phyloP scores from a whole-genome alignment of 768 basidiomycete genomes.

The Leccinum arenicola region DNA sequence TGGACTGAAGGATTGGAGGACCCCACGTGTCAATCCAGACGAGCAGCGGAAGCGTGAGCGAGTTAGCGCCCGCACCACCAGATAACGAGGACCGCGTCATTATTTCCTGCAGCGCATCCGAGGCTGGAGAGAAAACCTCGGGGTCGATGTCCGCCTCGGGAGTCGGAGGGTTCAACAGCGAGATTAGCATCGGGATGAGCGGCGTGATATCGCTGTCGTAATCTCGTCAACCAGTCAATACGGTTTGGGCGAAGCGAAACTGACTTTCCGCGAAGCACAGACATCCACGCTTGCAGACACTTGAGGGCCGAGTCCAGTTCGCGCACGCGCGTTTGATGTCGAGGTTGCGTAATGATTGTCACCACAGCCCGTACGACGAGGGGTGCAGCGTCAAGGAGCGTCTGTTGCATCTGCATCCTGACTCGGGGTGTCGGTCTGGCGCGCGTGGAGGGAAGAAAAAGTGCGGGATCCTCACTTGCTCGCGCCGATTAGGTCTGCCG shows the following conservation, averaged over 20 bases:
- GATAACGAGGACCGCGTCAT: slow-evolving; percentile 71
- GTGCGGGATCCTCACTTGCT: slow-evolving; percentile 55
- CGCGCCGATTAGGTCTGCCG: slow-evolving; percentile 69
- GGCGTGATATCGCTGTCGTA: slow-evolving; percentile 61
- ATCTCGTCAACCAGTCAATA: slow-evolving; percentile 1
- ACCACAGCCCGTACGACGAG: slow-evolving; percentile 71
- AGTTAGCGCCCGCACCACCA: slow-evolving; percentile 62
- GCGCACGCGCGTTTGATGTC: slow-evolving; percentile 25
- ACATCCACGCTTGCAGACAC: slow-evolving; percentile 84
- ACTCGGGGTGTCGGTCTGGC: slow-evolving; percentile 7
- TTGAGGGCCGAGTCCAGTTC: slow-evolving; percentile 71
- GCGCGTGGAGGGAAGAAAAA: neutral
- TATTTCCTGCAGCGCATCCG: slow-evolving; percentile 75
- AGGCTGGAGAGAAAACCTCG: slow-evolving; percentile 58
- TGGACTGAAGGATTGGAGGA: slow-evolving; percentile 39
- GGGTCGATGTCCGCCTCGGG: slow-evolving; percentile 40
- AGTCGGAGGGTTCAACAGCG: slow-evolving; percentile 35
- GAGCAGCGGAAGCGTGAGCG: slow-evolving; percentile 84
- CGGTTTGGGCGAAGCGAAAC: slow-evolving; percentile 16
- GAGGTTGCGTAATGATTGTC: slow-evolving; percentile 47
- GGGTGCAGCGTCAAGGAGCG: slow-evolving; percentile 63
- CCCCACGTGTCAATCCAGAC: slow-evolving; percentile 68
- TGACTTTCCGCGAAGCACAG: slow-evolving; percentile 64
- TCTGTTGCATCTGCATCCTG: slow-evolving; percentile 63
- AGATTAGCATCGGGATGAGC: slow-evolving; percentile 63